A percentile compares a stretch with the other conserved stretches of the same genome.
Evolutionary conservation across 805 yeast genomes (phyloP).

Genomic region (Candida anglica): DNA sequence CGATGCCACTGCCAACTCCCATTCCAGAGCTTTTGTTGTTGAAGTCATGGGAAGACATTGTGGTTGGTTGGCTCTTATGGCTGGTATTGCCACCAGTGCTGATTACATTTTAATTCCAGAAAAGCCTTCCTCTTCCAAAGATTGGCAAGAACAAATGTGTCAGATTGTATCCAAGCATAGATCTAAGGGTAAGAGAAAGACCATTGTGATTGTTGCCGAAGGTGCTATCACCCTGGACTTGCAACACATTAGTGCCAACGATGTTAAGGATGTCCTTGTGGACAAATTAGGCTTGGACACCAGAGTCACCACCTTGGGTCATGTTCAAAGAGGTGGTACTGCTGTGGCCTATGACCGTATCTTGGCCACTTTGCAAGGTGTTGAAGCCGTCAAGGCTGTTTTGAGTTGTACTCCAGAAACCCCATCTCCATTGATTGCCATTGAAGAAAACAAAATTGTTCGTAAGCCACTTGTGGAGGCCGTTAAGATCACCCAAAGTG

Average conservation of each 20-base stretch:
- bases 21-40: conserved; percentile 94
- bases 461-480: conserved; percentile 87
- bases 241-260: conserved; percentile 73
- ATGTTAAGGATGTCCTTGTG: conserved; percentile 78
- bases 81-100: conserved; percentile 95
- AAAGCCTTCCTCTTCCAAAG: conserved; percentile 69
- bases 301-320: conserved; percentile 92
- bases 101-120: conserved; percentile 95
- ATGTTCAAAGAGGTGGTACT: conserved; percentile 98
- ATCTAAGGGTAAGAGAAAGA: conserved; percentile 83
- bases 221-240: conserved; percentile 88
- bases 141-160: conserved; percentile 81
- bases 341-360: conserved; percentile 94
- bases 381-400: conserved; percentile 93
- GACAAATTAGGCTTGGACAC: conserved; percentile 82
- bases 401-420: conserved; percentile 82
- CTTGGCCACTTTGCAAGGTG: conserved; percentile 94
- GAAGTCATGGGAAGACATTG: conserved; percentile 99
- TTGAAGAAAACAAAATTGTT: conserved; percentile 80
- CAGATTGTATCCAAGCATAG: conserved; percentile 76
- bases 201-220: conserved; percentile 96
- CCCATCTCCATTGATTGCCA: conserved; percentile 93
- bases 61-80: conserved; percentile 98
- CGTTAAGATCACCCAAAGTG: conserved; percentile 80
- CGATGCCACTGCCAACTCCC: conserved; percentile 96